phyloP scores from a whole-genome alignment of 345 rosid genomes.

The Populus ilicifolia region DNA sequence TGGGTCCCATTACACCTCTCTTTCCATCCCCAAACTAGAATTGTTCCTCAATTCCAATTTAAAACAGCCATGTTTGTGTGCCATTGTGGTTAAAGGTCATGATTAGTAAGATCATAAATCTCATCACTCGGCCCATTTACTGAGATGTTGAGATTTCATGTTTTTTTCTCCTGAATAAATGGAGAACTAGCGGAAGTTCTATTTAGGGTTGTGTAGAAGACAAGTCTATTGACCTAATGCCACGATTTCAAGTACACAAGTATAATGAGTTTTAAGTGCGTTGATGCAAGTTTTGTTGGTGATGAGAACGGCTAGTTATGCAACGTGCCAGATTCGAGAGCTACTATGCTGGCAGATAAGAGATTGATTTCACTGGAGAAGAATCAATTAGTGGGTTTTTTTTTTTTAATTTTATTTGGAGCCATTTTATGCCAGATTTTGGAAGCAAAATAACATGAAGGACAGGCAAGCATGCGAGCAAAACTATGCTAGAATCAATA shows the following conservation, averaged over 20 bases:
- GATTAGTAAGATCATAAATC: slow-evolving; percentile 22
- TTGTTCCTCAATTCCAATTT: slow-evolving; percentile 51
- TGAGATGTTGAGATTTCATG: slow-evolving; percentile 55
- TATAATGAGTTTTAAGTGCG: slow-evolving; percentile 69
- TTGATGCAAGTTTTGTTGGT: slow-evolving; percentile 60
- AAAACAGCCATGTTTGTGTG: background rate
- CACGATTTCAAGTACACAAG: slow-evolving; percentile 47
- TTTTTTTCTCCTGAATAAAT: slow-evolving; percentile 34
- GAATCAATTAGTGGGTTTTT: no score
- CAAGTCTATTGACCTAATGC: slow-evolving; percentile 43
- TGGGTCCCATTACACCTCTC: slow-evolving; percentile 78
- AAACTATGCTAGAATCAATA: background rate
- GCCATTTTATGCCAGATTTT: background rate
- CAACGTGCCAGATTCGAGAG: slow-evolving; percentile 73
- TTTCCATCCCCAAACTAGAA: slow-evolving; percentile 52
- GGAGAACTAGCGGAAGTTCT: slow-evolving; percentile 45
- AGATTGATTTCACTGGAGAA: slow-evolving; percentile 2
- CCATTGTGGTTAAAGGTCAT: background rate
- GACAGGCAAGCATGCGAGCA: background rate
- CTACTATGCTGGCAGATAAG: slow-evolving; percentile 71
- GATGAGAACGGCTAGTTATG: slow-evolving; percentile 44
- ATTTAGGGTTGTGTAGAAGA: slow-evolving; percentile 70
- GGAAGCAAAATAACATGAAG: background rate
- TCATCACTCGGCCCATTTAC: slow-evolving; percentile 43
- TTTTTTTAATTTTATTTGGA: background rate